These are phyloP conservation scores for Fusarium guadeloupense DNA, from an alignment of 2,329 filamentous ascomycete genomes.

Conservation along the genomic window DNA sequence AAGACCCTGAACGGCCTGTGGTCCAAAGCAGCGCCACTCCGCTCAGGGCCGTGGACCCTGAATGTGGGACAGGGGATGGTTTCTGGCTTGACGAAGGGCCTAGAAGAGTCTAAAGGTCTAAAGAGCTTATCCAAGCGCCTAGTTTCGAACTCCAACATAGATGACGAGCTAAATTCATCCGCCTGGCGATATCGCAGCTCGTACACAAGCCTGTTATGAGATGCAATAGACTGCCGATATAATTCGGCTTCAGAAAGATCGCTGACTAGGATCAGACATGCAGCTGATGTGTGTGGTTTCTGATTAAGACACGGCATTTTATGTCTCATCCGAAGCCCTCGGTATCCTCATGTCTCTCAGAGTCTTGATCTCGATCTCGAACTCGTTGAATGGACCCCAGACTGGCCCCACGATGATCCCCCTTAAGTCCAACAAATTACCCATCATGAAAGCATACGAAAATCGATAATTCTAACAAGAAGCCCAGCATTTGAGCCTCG, in stretches of 20 bases:
- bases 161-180: background rate
- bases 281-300: background rate
- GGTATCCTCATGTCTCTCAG: background rate
- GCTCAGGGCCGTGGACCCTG: conserved; percentile 2
- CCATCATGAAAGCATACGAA: conserved; percentile 12
- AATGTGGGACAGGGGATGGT: conserved; percentile 1
- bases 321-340: background rate
- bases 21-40: conserved; percentile 5
- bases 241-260: background rate
- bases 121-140: background rate
- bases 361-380: background rate
- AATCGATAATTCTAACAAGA: conserved; percentile 9
- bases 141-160: background rate
- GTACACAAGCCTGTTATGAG: background rate
- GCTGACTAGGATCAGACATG: conserved; percentile 1
- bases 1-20: conserved; percentile 4
- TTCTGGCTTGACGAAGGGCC: conserved; percentile 5
- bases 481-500: conserved; percentile 1
- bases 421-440: conserved; percentile 14
- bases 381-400: background rate
- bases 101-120: conserved; percentile 14
- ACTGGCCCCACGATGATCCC: conserved; percentile 22
- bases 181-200: background rate
- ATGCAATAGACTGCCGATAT: background rate
- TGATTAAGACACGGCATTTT: background rate